Percentiles rank a stretch among this genome's conserved stretches.
These are phyloP conservation scores for Nannochloropsis oceanica DNA, from an alignment of 108 stramenopile genomes.

Conservation along the genomic window DNA sequence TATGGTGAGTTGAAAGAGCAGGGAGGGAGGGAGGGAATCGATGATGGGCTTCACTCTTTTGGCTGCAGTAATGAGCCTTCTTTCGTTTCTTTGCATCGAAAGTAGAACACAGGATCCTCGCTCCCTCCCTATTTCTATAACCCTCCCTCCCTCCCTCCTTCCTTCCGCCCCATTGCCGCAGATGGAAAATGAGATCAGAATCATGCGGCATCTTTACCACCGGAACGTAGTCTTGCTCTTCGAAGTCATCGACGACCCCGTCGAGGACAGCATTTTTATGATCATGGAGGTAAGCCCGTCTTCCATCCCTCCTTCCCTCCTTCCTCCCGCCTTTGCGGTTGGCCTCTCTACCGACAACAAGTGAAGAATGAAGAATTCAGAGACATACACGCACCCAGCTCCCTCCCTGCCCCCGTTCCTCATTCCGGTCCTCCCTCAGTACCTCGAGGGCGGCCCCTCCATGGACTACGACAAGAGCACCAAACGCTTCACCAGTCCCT, in stretches of 20 bases:
- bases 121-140: neutral
- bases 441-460: slow-evolving; percentile 17
- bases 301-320: neutral
- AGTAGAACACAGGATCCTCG: neutral
- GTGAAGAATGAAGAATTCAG: too few relatives aligned
- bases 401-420: neutral
- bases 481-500: neutral
- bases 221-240: slow-evolving; percentile 23
- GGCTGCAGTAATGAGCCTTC: neutral
- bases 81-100: neutral
- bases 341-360: too few relatives aligned
- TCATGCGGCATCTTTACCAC: slow-evolving; percentile 27
- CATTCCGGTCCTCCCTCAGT: slow-evolving; percentile 13
- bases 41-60: neutral
- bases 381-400: too few relatives aligned
- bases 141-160: neutral
- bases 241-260: slow-evolving; percentile 15
- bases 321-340: neutral
- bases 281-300: neutral
- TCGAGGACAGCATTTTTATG: neutral
- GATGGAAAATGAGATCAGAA: slow-evolving; percentile 12
- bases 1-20: neutral
- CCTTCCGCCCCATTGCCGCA: neutral
- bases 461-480: slow-evolving; percentile 9
- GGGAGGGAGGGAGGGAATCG: neutral